These are phyloP conservation scores for Plasmopara viticola DNA, from an alignment of 352 stramenopile genomes.

Conservation along the genomic window DNA sequence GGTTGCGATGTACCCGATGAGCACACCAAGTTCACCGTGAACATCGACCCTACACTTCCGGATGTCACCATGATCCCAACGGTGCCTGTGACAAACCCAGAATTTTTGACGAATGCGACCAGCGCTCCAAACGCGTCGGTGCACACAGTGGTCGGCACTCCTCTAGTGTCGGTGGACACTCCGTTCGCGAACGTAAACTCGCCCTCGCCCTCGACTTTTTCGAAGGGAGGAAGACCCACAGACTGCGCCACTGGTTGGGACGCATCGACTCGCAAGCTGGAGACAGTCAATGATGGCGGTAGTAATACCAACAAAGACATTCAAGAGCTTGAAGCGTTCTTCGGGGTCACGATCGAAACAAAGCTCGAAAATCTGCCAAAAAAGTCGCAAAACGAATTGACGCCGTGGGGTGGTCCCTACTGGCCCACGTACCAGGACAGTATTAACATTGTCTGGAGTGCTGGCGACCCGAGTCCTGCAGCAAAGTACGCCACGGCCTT, in stretches of 20 bases:
- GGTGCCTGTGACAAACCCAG: constrained; percentile 12
- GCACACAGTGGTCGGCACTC: constrained; percentile 17
- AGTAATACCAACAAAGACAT: constrained; percentile 18
- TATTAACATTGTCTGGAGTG: constrained; percentile 44
- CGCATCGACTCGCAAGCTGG: constrained; percentile 9
- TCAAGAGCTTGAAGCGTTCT: constrained; percentile 20
- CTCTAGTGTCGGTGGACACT: constrained; percentile 11
- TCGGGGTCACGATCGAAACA: constrained; percentile 22
- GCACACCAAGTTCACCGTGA: constrained; percentile 9
- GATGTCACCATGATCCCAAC: constrained; percentile 19
- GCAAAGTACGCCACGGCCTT: constrained; percentile 52
- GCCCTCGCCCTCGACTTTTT: constrained; percentile 1
- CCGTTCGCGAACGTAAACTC: constrained; percentile 10
- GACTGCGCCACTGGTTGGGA: constrained; percentile 28
- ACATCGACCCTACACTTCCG: constrained; percentile 22
- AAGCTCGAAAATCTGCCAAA: constrained; percentile 22
- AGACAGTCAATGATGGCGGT: constrained; percentile 4
- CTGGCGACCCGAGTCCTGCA: constrained; percentile 18
- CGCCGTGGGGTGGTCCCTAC: constrained; percentile 49
- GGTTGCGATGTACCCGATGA: constrained; percentile 12
- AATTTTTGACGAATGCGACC: constrained; percentile 18
- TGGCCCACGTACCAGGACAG: constrained; percentile 57
- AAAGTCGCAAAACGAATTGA: constrained; percentile 3
- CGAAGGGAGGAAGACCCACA: constrained; percentile 5
- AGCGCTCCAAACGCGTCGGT: constrained; percentile 13